Base-by-base conservation (phyloP, 495 filamentous ascomycete genomes). In the Hypoxylon fuscum region DNA sequence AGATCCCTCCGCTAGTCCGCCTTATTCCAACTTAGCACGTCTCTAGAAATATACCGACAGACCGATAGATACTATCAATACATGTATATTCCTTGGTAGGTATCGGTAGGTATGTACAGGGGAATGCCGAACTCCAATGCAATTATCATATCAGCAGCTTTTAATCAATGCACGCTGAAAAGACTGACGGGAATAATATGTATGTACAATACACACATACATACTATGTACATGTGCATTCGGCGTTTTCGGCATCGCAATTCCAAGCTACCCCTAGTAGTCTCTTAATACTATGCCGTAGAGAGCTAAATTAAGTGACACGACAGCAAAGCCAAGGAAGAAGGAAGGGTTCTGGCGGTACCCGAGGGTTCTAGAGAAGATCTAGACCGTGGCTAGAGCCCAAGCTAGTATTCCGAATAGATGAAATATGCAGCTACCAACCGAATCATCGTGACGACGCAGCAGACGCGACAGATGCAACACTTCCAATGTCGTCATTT, bases 401-500 rank as follows among this genome's bases (percentile, higher is more conserved):
- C 25, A 4, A 44, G n/a, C 43, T 59, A 59, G 40, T 27, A 38
- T 21, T 55, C 62, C 62, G 31, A 60, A 56, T 66, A 60, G 51
- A 66, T 66, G 62, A 57, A 66, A 34, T 44, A 21, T 61, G 57
- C 63, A 61, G 52, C 57, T 61, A 47, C 50, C 56, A 66, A 25
- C 55, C 62, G 56, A 66, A 66, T 66, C 62, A 65, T 60, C 22
- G 50, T 34, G 62, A 60, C 38, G 49, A 47, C 44, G 55, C 55
- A 32, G 48, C 32, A 14, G 32, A 10, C 10, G 10, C 27, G 10
- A 41, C 29, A 3, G 44, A 64, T 64, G 46, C 56, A 40, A 54
- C 52, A 46, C 37, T 49, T 49, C 42, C 57, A 61, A 66, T 66
- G 63, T 66, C 63, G 63, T 66, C 63, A 66, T 66, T 53, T 66